phyloP scores from a whole-genome alignment of 2,329 filamentous ascomycete genomes.

The Thermothelomyces thermophilus region DNA sequence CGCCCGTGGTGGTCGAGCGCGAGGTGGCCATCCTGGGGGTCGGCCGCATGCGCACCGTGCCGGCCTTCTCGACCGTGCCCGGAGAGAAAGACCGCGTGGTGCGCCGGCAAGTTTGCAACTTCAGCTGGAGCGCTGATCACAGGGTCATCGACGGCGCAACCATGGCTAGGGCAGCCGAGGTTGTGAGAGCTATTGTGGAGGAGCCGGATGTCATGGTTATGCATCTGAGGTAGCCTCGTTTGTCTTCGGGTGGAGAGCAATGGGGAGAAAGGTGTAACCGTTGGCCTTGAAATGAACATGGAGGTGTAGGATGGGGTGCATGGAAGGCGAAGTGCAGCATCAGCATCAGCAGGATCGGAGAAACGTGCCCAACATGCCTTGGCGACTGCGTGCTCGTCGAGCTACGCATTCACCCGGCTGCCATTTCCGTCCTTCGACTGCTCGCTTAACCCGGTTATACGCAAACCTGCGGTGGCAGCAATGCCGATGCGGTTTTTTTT shows the following conservation, averaged over 20 bases:
- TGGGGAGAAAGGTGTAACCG: neutral
- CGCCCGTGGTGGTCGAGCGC: slow-evolving; percentile 81
- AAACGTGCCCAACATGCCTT: neutral
- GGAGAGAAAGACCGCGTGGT: slow-evolving; percentile 53
- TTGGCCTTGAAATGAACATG: neutral
- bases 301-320: too few species aligned
- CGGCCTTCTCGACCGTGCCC: slow-evolving; percentile 58
- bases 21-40: slow-evolving; percentile 91
- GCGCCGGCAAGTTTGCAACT: slow-evolving; percentile 73
- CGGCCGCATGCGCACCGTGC: slow-evolving; percentile 71
- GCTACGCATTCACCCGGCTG: slow-evolving; percentile 6
- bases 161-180: slow-evolving; percentile 82
- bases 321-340: too few species aligned
- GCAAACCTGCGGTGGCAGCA: neutral
- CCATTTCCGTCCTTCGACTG: neutral
- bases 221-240: slow-evolving; percentile 55
- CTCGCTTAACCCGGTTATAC: slow-evolving; percentile 14
- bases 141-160: slow-evolving; percentile 91
- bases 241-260: neutral
- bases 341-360: neutral
- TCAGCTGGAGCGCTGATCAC: slow-evolving; percentile 97
- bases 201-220: slow-evolving; percentile 82
- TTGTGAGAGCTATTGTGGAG: slow-evolving; percentile 72
- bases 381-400: neutral
- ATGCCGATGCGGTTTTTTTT: slow-evolving; percentile 3